phyloP scores from a whole-genome alignment of 108 stramenopile species.

The Ochromonas danica region DNA sequence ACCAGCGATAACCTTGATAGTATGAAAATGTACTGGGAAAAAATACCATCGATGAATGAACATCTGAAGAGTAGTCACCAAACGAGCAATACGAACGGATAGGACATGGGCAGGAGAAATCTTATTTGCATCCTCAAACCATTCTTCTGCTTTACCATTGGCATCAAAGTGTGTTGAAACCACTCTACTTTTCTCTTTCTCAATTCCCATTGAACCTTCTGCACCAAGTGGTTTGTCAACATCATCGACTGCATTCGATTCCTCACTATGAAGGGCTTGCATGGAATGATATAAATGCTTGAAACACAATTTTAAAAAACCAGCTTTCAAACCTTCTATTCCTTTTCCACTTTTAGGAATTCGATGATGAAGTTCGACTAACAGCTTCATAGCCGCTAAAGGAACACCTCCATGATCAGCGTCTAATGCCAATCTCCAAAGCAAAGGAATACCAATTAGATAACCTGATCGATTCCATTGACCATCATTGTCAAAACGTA shows the following conservation, averaged over 20 bases:
- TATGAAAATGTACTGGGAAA: background rate
- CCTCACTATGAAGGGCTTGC: constrained; percentile 3
- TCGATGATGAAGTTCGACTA: constrained; percentile 34
- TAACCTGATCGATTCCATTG: background rate
- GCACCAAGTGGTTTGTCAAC: background rate
- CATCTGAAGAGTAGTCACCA: background rate
- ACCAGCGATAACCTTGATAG: background rate
- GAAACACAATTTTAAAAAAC: constrained; percentile 25
- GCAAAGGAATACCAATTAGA: background rate
- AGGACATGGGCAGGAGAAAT: background rate
- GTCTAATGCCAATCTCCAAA: constrained; percentile 27
- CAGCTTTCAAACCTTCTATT: background rate
- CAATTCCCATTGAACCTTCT: background rate
- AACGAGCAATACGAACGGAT: background rate
- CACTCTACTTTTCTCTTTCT: background rate
- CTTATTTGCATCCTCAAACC: constrained; percentile 2
- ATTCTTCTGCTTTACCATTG: background rate
- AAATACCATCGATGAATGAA: background rate
- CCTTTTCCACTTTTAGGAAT: background rate
- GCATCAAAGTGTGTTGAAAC: background rate
- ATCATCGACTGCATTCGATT: background rate
- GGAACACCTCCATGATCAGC: background rate
- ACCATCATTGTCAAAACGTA: background rate
- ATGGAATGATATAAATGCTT: constrained; percentile 9
- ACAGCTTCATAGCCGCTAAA: background rate